These are phyloP conservation scores for Lyophyllum shimeji DNA, from an alignment of 768 basidiomycete genomes.

Conservation along the genomic window DNA sequence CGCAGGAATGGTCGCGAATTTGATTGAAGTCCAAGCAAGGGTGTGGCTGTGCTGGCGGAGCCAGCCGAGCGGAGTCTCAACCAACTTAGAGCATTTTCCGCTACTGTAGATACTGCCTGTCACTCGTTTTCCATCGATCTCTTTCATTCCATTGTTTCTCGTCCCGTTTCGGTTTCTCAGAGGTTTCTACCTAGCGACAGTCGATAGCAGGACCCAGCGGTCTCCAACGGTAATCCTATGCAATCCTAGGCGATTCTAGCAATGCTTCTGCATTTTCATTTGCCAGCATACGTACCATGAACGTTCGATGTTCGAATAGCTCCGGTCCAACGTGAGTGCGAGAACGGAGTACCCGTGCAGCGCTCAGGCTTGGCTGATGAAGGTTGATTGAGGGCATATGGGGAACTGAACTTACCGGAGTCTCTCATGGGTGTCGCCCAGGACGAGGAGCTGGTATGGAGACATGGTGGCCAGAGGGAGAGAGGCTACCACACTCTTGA, in stretches of 20 bases:
- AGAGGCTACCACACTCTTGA: not conserved
- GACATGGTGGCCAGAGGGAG: conserved; percentile 1
- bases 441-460: not conserved
- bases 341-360: not conserved
- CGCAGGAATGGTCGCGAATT: not conserved
- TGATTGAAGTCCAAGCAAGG: too few relatives aligned
- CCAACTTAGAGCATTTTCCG: too few relatives aligned
- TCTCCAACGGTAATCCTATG: conserved; percentile 6
- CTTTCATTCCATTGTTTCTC: too few relatives aligned
- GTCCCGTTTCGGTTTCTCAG: too few relatives aligned
- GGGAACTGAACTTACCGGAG: not conserved
- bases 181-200: too few relatives aligned
- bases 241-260: not conserved
- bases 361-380: not conserved
- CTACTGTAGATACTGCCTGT: too few relatives aligned
- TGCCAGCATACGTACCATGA: not conserved
- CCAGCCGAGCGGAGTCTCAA: too few relatives aligned
- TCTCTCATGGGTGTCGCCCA: conserved; percentile 4
- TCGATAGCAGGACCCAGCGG: too few relatives aligned
- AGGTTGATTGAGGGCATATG: not conserved
- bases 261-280: not conserved
- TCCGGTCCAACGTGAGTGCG: not conserved
- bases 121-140: too few relatives aligned
- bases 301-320: too few relatives aligned
- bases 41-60: too few relatives aligned